Conservation (phyloP, 805 yeast genomes). For the Wickerhamiella azymoides region DNA sequence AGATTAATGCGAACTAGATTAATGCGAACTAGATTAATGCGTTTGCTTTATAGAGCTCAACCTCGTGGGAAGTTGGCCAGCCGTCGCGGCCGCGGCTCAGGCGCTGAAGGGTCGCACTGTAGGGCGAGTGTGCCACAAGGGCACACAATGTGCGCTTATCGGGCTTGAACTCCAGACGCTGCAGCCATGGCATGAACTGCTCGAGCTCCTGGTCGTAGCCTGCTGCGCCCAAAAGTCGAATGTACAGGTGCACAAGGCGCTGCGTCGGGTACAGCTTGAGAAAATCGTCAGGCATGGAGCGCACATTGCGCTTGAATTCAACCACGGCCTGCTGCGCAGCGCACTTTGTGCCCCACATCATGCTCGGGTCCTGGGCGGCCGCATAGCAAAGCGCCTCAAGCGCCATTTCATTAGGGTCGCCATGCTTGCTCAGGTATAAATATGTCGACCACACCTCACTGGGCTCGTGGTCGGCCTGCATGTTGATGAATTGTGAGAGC, state of each 20-base stretch:
- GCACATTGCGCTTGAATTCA: slow-evolving; percentile 36
- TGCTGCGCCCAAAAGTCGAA: slow-evolving; percentile 35
- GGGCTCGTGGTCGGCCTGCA: slow-evolving; percentile 16
- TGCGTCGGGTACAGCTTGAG: slow-evolving; percentile 32
- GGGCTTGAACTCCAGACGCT: slow-evolving; percentile 33
- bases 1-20: too few species aligned
- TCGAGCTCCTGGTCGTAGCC: slow-evolving; percentile 37
- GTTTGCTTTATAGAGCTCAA: slow-evolving; percentile 12
- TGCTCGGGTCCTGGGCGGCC: slow-evolving; percentile 22
- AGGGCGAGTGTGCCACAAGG: slow-evolving; percentile 25
- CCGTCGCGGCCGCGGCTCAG: slow-evolving; percentile 17
- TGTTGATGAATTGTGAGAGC: slow-evolving; percentile 24
- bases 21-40: neutral
- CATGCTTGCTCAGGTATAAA: slow-evolving; percentile 12
- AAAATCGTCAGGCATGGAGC: slow-evolving; percentile 19
- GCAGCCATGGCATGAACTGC: slow-evolving; percentile 42
- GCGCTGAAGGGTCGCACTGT: slow-evolving; percentile 19
- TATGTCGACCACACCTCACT: slow-evolving; percentile 26
- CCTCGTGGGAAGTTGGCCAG: slow-evolving; percentile 23
- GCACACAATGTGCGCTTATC: slow-evolving; percentile 28
- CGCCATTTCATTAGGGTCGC: slow-evolving; percentile 23
- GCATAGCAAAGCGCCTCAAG: slow-evolving; percentile 38
- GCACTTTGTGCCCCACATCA: slow-evolving; percentile 36
- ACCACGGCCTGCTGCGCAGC: slow-evolving; percentile 49
- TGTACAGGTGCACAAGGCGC: slow-evolving; percentile 39